These are phyloP conservation scores for Tylopilus cervinicoccineus DNA, from an alignment of 768 basidiomycete species.

Conservation along the genomic window DNA sequence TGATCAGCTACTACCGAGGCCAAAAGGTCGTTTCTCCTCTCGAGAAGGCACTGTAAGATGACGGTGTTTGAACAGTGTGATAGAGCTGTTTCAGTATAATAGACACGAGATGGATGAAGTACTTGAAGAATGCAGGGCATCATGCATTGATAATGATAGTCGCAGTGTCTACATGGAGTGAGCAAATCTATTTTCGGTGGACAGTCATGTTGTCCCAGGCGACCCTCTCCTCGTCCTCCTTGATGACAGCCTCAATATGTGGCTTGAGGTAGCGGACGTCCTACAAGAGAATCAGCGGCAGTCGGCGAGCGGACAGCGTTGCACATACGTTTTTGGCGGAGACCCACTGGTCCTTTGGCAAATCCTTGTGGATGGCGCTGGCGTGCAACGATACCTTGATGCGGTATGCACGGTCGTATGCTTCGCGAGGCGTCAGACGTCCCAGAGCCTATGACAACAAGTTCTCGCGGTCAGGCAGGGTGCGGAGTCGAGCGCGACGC, in stretches of 20 bases:
- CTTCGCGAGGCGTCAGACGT: conserved; percentile 75
- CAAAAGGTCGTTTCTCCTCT: conserved; percentile 69
- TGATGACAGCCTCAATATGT: conserved; percentile 64
- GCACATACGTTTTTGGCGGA: conserved; percentile 65
- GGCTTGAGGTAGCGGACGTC: conserved; percentile 88
- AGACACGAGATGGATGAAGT: neutral
- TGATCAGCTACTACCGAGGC: conserved; percentile 83
- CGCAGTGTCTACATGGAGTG: conserved; percentile 22
- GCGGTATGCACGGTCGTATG: conserved; percentile 89
- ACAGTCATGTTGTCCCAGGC: conserved; percentile 80
- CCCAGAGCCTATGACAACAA: conserved; percentile 60
- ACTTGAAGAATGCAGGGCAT: conserved; percentile 1
- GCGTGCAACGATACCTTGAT: conserved; percentile 76
- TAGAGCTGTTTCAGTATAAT: conserved; percentile 10
- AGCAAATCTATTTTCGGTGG: conserved; percentile 53
- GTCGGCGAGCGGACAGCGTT: neutral
- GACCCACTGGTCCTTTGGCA: conserved; percentile 81
- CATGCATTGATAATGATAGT: conserved; percentile 17
- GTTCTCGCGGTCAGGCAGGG: neutral
- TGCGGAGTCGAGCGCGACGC: conserved; percentile 18
- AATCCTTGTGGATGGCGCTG: conserved; percentile 70
- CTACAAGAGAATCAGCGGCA: conserved; percentile 38
- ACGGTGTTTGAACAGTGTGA: neutral
- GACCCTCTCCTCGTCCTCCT: conserved; percentile 73
- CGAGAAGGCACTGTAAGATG: conserved; percentile 58